Percentiles rank a stretch among this genome's conserved stretches.
phyloP scores from a whole-genome alignment of 2,329 filamentous ascomycete species.

The Penicillium griseofulvum region DNA sequence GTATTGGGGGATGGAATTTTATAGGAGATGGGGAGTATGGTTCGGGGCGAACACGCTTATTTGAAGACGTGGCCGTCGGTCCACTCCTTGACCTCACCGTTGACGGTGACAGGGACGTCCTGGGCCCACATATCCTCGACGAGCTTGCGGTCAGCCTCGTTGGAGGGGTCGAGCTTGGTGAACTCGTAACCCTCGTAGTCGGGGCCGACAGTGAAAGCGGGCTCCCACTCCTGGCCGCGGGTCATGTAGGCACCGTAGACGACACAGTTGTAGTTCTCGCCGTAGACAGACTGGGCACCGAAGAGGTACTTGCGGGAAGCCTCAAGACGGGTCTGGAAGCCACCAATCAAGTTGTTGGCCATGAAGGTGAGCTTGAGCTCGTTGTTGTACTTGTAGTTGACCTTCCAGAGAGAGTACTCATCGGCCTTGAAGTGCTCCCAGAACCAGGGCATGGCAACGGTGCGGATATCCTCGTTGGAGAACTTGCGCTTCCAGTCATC shows the following conservation, averaged over 20 bases:
- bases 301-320: slow-evolving; percentile 98
- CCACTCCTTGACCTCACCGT: slow-evolving; percentile 86
- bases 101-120: slow-evolving; percentile 76
- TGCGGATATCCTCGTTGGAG: slow-evolving; percentile 87
- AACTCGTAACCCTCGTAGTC: slow-evolving; percentile 97
- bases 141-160: slow-evolving; percentile 78
- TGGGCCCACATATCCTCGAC: slow-evolving; percentile 86
- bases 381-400: slow-evolving; percentile 98
- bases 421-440: slow-evolving; percentile 93
- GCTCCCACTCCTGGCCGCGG: slow-evolving; percentile 73
- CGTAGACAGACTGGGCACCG: slow-evolving; percentile 85
- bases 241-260: slow-evolving; percentile 93
- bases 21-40: slow-evolving; percentile 6
- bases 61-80: slow-evolving; percentile 98
- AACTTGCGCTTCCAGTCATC: slow-evolving; percentile 99
- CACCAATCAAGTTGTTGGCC: slow-evolving; percentile 96
- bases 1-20: slow-evolving; percentile 21
- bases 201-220: slow-evolving; percentile 93
- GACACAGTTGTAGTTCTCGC: slow-evolving; percentile 81
- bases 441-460: slow-evolving; percentile 90
- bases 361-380: slow-evolving; percentile 98
- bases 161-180: slow-evolving; percentile 90
- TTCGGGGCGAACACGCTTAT: slow-evolving; percentile 55
- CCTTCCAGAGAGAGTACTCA: slow-evolving; percentile 92
- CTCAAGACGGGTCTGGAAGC: slow-evolving; percentile 97